phyloP scores from a whole-genome alignment of 768 basidiomycete species.

The Porpolomopsis calyptriformis region DNA sequence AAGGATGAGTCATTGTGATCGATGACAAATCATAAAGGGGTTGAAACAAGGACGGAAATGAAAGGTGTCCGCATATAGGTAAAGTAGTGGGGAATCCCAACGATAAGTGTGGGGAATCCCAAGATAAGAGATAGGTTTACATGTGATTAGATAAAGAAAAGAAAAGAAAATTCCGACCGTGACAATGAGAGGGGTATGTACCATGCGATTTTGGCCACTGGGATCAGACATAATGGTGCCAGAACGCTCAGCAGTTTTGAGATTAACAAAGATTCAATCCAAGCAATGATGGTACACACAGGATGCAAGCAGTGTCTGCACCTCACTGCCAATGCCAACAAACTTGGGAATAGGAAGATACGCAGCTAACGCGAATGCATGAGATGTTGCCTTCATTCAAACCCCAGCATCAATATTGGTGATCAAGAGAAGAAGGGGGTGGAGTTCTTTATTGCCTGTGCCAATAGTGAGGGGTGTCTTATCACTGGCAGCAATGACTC shows the following conservation, averaged over 20 bases:
- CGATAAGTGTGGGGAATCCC: too few relatives aligned
- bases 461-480: slow-evolving; percentile 24
- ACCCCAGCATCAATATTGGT: slow-evolving; percentile 23
- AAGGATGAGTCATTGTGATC: too few relatives aligned
- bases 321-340: slow-evolving; percentile 12
- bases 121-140: too few relatives aligned
- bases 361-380: slow-evolving; percentile 18
- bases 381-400: slow-evolving; percentile 22
- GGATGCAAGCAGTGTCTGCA: slow-evolving; percentile 19
- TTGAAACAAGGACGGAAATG: too few relatives aligned
- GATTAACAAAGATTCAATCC: slow-evolving; percentile 18
- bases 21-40: too few relatives aligned
- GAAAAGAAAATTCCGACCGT: too few relatives aligned
- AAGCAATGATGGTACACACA: slow-evolving; percentile 20
- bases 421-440: slow-evolving; percentile 21
- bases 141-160: too few relatives aligned
- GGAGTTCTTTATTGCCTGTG: slow-evolving; percentile 21
- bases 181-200: slow-evolving; percentile 21
- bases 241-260: slow-evolving; percentile 21
- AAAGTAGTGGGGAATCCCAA: too few relatives aligned
- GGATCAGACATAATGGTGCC: slow-evolving; percentile 22
- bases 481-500: slow-evolving; percentile 21
- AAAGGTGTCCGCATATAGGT: too few relatives aligned
- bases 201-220: slow-evolving; percentile 13
- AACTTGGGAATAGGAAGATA: slow-evolving; percentile 25